These are phyloP conservation scores for Leucoagaricus sp. DNA, from an alignment of 1,284 basidiomycete species.

Conservation along the genomic window DNA sequence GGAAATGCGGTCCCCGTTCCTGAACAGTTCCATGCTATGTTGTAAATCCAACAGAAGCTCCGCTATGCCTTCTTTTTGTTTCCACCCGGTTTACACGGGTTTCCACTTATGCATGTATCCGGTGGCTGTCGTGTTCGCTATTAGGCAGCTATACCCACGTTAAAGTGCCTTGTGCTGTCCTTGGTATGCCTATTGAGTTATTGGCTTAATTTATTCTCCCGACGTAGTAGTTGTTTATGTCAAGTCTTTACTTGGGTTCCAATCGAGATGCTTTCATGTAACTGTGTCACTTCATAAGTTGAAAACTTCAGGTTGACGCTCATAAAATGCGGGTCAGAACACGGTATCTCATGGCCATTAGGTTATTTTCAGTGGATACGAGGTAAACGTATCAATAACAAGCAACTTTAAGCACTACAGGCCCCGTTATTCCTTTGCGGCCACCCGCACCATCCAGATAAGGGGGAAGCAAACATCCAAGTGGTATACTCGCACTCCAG, in stretches of 20 bases:
- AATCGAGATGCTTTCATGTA: background rate
- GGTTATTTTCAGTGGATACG: background rate
- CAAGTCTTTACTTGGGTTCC: background rate
- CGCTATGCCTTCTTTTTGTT: background rate
- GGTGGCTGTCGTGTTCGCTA: background rate
- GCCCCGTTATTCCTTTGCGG: background rate
- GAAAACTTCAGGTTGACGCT: background rate
- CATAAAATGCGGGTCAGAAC: background rate
- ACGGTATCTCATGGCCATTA: background rate
- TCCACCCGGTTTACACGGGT: conserved; percentile 7
- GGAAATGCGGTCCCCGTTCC: conserved; percentile 38
- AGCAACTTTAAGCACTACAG: background rate
- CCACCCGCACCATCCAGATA: background rate
- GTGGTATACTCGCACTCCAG: background rate
- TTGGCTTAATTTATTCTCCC: conserved; percentile 4
- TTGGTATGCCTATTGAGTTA: conserved; percentile 1
- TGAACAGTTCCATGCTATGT: conserved; percentile 37
- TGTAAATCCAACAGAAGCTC: conserved; percentile 24
- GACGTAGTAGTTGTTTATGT: background rate
- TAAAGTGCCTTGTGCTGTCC: background rate
- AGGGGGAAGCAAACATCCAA: background rate
- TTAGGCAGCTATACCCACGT: background rate
- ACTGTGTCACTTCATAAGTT: background rate
- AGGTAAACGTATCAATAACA: background rate
- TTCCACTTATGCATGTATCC: background rate